Conservation (phyloP, 345 rosid species). For the Excoecaria cochinchinensis region DNA sequence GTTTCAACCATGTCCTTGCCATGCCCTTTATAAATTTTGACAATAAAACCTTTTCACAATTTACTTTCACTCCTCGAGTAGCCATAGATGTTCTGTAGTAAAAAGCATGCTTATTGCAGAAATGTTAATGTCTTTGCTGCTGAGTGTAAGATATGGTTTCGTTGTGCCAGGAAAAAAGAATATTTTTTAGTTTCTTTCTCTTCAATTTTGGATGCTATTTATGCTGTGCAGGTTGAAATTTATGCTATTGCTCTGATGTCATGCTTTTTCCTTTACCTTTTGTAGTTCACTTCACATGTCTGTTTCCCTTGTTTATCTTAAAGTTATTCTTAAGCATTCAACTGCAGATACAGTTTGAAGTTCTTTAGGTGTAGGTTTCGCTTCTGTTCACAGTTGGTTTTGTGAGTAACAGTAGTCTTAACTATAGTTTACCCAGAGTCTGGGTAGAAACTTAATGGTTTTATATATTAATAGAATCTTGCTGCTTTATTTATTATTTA, state of each 20-base stretch:
- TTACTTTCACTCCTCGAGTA: neutral
- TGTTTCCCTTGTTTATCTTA: neutral
- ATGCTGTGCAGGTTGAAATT: too few species aligned
- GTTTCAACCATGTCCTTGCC: constrained; percentile 16
- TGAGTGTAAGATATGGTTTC: neutral
- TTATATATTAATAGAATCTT: neutral
- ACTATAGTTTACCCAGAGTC: neutral
- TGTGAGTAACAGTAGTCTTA: neutral
- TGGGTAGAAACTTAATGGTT: neutral
- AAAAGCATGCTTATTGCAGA: neutral
- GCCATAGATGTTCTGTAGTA: neutral
- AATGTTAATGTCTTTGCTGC: neutral
- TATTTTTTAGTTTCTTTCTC: neutral
- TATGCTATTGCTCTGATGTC: neutral
- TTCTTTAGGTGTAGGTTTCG: neutral
- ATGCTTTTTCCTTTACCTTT: neutral
- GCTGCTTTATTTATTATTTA: neutral
- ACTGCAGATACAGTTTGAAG: neutral
- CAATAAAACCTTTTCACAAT: neutral
- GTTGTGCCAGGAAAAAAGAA: neutral
- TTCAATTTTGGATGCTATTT: neutral
- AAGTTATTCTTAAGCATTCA: neutral
- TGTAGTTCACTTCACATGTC: neutral
- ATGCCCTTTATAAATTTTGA: neutral
- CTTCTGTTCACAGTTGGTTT: neutral